phyloP scores from a whole-genome alignment of 2,329 filamentous ascomycete species.

The Exophiala calicioides region DNA sequence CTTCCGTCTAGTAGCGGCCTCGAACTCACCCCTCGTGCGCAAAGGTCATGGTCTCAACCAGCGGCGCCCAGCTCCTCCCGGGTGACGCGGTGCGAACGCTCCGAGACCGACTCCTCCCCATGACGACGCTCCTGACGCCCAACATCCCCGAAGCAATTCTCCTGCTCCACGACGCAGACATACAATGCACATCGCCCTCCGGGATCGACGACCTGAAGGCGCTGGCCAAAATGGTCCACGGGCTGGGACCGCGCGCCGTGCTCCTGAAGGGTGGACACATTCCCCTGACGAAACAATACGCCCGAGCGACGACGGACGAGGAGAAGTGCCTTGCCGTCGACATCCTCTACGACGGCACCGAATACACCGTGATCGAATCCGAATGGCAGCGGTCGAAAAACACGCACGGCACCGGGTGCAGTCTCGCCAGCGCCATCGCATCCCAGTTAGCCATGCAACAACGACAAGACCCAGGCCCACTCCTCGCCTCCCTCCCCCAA shows the following conservation, averaged over 20 bases:
- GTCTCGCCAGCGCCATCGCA: slow-evolving; percentile 75
- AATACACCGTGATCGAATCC: slow-evolving; percentile 66
- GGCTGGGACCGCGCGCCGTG: slow-evolving; percentile 74
- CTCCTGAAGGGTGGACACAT: slow-evolving; percentile 88
- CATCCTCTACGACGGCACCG: slow-evolving; percentile 64
- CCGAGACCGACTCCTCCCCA: slow-evolving; percentile 43
- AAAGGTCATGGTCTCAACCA: slow-evolving; percentile 78
- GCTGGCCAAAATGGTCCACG: slow-evolving; percentile 66
- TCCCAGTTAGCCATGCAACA: slow-evolving; percentile 55
- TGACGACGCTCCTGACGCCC: slow-evolving; percentile 50
- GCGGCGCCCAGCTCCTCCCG: slow-evolving; percentile 49
- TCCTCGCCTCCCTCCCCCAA: slow-evolving; percentile 38
- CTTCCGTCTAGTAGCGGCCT: slow-evolving; percentile 2
- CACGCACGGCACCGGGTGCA: slow-evolving; percentile 94
- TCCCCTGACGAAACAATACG: slow-evolving; percentile 68
- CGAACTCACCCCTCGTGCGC: slow-evolving; percentile 15
- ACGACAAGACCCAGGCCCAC: slow-evolving; percentile 3
- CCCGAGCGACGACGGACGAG: slow-evolving; percentile 57
- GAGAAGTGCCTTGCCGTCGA: slow-evolving; percentile 73
- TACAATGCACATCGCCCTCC: slow-evolving; percentile 25
- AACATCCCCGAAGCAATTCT: slow-evolving; percentile 52
- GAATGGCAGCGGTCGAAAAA: slow-evolving; percentile 72
- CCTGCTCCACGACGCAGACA: slow-evolving; percentile 45
- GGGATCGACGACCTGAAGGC: slow-evolving; percentile 66
- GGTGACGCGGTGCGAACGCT: slow-evolving; percentile 44